Conservation (phyloP, 2,329 filamentous ascomycete species). For the Graphilbum sp. region DNA sequence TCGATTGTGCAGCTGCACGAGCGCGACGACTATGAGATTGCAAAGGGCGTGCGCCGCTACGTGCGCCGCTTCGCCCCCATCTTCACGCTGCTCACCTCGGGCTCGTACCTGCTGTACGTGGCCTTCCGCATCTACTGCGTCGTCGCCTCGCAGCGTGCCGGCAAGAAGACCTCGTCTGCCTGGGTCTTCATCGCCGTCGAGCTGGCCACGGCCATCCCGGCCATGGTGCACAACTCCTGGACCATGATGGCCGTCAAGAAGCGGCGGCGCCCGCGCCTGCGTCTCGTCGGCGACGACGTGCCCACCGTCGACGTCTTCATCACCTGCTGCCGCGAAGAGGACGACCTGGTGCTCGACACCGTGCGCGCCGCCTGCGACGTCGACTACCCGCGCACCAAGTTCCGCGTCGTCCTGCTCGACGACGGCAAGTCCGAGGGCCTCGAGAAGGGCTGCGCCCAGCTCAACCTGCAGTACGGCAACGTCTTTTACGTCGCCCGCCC, state of each 20-base stretch:
- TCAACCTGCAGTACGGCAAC: constrained; percentile 28
- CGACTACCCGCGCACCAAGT: constrained; percentile 36
- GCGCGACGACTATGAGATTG: constrained; percentile 26
- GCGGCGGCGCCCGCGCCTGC: constrained; percentile 32
- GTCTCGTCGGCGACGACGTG: constrained; percentile 29
- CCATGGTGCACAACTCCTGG: constrained; percentile 11
- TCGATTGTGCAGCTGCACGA: constrained; percentile 24
- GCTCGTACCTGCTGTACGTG: constrained; percentile 26
- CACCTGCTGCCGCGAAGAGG: constrained; percentile 40
- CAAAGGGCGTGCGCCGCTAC: constrained; percentile 22
- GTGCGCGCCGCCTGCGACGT: constrained; percentile 34
- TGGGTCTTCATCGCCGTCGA: constrained; percentile 11
- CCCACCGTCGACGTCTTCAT: constrained; percentile 41
- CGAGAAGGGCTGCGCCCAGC: constrained; percentile 15
- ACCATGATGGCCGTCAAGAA: constrained; percentile 10
- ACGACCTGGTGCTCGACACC: constrained; percentile 39
- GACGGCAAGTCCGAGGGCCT: constrained; percentile 32
- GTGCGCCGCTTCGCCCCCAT: constrained; percentile 21
- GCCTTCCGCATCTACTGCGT: constrained; percentile 35
- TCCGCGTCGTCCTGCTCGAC: constrained; percentile 38
- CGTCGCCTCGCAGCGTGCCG: constrained; percentile 27
- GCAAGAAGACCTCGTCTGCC: constrained; percentile 18
- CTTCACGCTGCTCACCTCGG: constrained; percentile 22
- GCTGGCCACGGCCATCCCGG: constrained; percentile 9
- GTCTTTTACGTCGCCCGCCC: constrained; percentile 35